A percentile compares a stretch with the other conserved stretches of the same genome.
Conservation (phyloP, 306 rosid genomes). For the Bauhinia variegata region DNA sequence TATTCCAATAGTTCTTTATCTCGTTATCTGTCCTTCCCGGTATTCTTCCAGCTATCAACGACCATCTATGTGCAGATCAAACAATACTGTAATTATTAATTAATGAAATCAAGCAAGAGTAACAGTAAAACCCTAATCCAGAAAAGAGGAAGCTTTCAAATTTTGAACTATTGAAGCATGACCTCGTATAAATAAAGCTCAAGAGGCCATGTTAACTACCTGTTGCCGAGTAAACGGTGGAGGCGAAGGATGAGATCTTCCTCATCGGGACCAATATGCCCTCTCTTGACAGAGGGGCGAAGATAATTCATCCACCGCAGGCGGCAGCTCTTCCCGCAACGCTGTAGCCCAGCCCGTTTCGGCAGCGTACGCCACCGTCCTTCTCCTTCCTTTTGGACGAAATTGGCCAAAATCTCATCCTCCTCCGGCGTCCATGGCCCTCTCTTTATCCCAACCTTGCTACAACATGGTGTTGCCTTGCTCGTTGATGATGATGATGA, state of each 20-base stretch:
- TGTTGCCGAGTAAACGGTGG: conserved; percentile 65
- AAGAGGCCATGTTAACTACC: conserved; percentile 34
- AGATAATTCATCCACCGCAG: conserved; percentile 77
- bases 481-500: neutral
- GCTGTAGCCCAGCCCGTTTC: conserved; percentile 55
- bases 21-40: conserved; percentile 71
- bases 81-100: too few relatives aligned
- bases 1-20: conserved; percentile 71
- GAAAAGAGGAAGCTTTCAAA: too few relatives aligned
- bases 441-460: conserved; percentile 58
- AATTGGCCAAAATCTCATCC: conserved; percentile 50
- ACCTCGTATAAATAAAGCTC: neutral
- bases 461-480: conserved; percentile 51
- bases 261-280: conserved; percentile 60
- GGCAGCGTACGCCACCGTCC: conserved; percentile 69
- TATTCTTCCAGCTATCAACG: conserved; percentile 68
- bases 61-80: conserved; percentile 47
- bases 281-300: conserved; percentile 65
- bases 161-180: neutral
- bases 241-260: conserved; percentile 75
- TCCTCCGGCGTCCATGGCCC: conserved; percentile 75
- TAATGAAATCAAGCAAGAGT: neutral
- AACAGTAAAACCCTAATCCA: neutral
- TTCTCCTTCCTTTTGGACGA: conserved; percentile 55
- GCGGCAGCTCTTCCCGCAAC: conserved; percentile 73